Evolutionary conservation across 164 flowering plant species (phyloP).

Genomic region (Berberis vulgaris): DNA sequence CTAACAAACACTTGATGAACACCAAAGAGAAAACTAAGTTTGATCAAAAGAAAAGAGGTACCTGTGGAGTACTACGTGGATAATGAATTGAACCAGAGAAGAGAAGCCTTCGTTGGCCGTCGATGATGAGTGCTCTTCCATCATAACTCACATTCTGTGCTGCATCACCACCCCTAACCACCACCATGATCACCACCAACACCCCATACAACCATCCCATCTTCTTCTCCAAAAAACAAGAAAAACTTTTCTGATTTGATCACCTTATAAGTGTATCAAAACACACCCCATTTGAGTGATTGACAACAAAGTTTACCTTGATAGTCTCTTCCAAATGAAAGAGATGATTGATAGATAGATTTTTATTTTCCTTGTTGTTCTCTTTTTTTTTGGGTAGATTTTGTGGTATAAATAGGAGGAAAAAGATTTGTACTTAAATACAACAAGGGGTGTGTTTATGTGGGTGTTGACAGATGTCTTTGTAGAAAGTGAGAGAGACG

Average conservation of each 20-base stretch:
- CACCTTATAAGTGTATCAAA: no score
- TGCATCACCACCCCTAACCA: not conserved
- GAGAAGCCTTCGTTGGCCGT: conserved; percentile 33
- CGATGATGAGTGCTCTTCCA: conserved; percentile 37
- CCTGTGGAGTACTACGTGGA: conserved; percentile 59
- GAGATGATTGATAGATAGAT: not conserved
- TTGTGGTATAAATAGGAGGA: not conserved
- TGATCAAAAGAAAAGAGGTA: conserved; percentile 6
- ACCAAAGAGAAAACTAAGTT: no score
- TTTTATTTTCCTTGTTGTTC: not conserved
- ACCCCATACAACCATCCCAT: conserved; percentile 2
- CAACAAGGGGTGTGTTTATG: not conserved
- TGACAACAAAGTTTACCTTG: not conserved
- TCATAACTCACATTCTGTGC: conserved; percentile 36
- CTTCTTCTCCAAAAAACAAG: not conserved
- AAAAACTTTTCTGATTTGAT: not conserved
- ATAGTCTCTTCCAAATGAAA: not conserved
- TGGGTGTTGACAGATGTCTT: not conserved
- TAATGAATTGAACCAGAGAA: conserved; percentile 61
- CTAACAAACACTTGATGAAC: no score
- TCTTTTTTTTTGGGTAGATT: not conserved
- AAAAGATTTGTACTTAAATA: no score
- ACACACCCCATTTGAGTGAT: not conserved
- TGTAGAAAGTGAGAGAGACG: not conserved
- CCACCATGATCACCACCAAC: not conserved